Evolutionary conservation across 2,329 filamentous ascomycete species (phyloP).

Genomic region (Fusarium bulbicola): DNA sequence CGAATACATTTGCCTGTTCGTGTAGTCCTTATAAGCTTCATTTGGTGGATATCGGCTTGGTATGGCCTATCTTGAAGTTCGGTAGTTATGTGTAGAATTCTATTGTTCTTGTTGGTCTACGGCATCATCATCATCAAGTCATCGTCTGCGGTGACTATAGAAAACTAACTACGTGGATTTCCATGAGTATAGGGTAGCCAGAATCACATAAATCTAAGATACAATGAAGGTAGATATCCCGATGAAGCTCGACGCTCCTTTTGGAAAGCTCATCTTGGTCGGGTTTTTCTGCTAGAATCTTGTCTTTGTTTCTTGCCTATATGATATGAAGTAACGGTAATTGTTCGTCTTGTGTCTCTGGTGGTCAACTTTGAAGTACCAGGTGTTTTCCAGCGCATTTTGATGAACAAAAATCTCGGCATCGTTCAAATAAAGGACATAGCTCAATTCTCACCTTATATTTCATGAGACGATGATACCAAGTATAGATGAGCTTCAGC

Average conservation of each 20-base stretch:
- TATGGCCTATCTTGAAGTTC: not conserved
- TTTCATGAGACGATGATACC: not conserved
- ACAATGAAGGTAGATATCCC: not conserved
- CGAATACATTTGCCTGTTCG: not conserved
- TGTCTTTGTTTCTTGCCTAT: not conserved
- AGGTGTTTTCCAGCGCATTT: not conserved
- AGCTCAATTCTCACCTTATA: not conserved
- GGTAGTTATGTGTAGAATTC: not conserved
- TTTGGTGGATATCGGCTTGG: not conserved
- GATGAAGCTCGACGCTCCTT: not conserved
- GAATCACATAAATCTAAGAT: too few relatives aligned
- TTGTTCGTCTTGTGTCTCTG: not conserved
- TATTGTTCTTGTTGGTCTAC: not conserved
- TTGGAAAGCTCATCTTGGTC: not conserved
- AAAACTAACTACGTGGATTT: not conserved
- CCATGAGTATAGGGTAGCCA: not conserved
- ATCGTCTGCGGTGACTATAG: too few relatives aligned
- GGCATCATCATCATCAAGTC: not conserved
- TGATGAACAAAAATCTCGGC: not conserved
- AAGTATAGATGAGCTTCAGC: not conserved
- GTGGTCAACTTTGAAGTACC: not conserved
- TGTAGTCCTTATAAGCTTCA: not conserved
- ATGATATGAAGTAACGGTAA: not conserved
- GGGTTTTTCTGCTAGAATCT: not conserved
- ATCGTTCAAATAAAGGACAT: not conserved